Base-by-base conservation (phyloP, 208 protist genomes). In the Borovskyia barvae region DNA sequence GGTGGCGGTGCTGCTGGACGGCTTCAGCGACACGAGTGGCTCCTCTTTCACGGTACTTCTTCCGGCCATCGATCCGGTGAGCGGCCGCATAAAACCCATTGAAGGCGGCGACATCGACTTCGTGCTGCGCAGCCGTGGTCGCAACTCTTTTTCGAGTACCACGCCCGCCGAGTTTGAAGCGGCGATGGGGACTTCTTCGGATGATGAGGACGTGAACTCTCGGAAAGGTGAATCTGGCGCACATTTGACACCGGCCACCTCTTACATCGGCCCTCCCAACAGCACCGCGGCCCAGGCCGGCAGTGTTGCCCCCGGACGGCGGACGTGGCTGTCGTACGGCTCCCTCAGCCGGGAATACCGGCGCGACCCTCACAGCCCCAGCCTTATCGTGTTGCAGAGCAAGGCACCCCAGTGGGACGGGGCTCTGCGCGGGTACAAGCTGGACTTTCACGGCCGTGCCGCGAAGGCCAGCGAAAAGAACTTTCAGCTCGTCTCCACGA, bases 391-490 rank as follows among this genome's bases (percentile, higher is more conserved):
- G 2, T 52, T 78, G 32, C 40, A 69, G 50, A 72, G 65, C 56
- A 78, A 78, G 60, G 45, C 24, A 12, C 65, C 72, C 24, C n/a
- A 59, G 48, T 78, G 72, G 72, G 72, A 78, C 39, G 65, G 48
- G 48, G 66, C 58, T 17, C 59, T 78, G 49, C 72, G 72, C 0
- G 72, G 72, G 19, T 73, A 78, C 54, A 65, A 70, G 32, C 60
- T 78, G 8, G 72, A 78, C 39, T 78, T 78, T 35, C 66, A 73
- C 56, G 65, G 65, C 24, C 72, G 72, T 24, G 65, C 60, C 0
- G 67, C 65, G 3, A 78, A 73, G 50, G 72, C 65, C 25, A 78
- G 72, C 29, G 59, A 68, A 60, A 78, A 78, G 66, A 78, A 78
- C 51, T 78, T 78, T 14, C 72, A 78, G 55, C 66, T 78, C 46